Percentiles rank a stretch among this genome's conserved stretches.
These are phyloP conservation scores for Colletotrichum lentis DNA, from an alignment of 2,329 filamentous ascomycete species.

Conservation along the genomic window DNA sequence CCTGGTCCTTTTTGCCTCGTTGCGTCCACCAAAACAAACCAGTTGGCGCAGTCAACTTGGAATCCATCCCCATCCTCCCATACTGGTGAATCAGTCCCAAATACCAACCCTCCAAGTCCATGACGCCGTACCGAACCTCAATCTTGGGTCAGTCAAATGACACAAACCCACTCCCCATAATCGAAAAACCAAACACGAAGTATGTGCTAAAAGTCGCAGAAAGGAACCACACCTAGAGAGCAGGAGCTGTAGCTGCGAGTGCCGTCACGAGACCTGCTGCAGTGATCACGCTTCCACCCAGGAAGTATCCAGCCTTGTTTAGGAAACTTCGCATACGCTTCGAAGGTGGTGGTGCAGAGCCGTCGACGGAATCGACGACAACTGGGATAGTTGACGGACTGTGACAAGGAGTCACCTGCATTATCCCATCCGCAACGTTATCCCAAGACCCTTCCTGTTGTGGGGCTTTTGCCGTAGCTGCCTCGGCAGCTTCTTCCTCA, in stretches of 20 bases:
- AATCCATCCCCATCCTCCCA: constrained; percentile 4
- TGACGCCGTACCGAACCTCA: constrained; percentile 8
- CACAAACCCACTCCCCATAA: neutral
- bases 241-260: constrained; percentile 28
- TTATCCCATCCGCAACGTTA: constrained; percentile 10
- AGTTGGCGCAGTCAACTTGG: neutral
- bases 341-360: neutral
- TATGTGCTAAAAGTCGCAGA: neutral
- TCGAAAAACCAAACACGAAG: neutral
- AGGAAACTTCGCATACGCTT: constrained; percentile 19
- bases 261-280: constrained; percentile 20
- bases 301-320: constrained; percentile 17
- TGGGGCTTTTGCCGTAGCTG: neutral
- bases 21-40: neutral
- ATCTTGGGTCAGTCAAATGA: neutral
- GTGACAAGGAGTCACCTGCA: neutral
- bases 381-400: neutral
- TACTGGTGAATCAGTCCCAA: neutral
- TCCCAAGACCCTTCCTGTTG: constrained; percentile 16
- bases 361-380: neutral
- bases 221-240: neutral
- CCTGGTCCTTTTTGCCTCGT: neutral
- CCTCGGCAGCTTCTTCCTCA: constrained; percentile 37
- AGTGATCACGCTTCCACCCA: constrained; percentile 21
- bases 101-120: neutral